Evolutionary conservation across 805 yeast species (phyloP), one percentile per base, ranked within the genome.

Genomic region (Monosporozyma aerobia): DNA sequence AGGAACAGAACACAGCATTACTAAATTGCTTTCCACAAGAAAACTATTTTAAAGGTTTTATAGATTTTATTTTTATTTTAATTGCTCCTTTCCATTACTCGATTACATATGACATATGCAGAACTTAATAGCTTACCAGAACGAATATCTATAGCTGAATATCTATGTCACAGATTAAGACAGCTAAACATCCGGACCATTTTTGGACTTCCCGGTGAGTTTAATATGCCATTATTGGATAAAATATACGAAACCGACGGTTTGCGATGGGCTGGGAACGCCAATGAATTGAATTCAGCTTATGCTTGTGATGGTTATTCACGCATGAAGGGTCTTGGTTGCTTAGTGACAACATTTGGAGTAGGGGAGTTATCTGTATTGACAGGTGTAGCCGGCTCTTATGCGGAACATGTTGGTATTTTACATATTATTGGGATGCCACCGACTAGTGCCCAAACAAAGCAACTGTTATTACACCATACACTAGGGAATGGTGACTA

Each of bases 301-400:
- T 90, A 90, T 68, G 86, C 95, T 10, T 90, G 90, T 9, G 96
- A 90, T 65, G 97, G 96, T 6, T 90, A 88, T 62, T 80, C 94
- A 19, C 75, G 90, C 57, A 53, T 72, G 48, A 72, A 71, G 53
- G 58, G 64, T 5, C 55, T 73, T 9, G 73, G 72, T 19, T 72
- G 69, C 27, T 53, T 72, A 8, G 58, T 72, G 33, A 72, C 76
- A 0, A 90, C 97, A 5, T 87, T 77, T 68, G 97, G 96, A 37
- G 97, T 90, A 19, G 97, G 97, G 46, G 96, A 89, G 67, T 74
- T 89, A 52, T 81, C 89, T 52, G 95, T 95, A 1, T 62, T 89
- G 56, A 89, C 88, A 67, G 97, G 95, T 41, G 74, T 87, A 43
- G 77, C 88, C 35, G 96, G 96, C 37, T 80, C 96, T 0, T 85